Evolutionary conservation across 2,329 filamentous ascomycete species (phyloP), one percentile per base, ranked within the genome.

Genomic region (Cytospora piceicola): DNA sequence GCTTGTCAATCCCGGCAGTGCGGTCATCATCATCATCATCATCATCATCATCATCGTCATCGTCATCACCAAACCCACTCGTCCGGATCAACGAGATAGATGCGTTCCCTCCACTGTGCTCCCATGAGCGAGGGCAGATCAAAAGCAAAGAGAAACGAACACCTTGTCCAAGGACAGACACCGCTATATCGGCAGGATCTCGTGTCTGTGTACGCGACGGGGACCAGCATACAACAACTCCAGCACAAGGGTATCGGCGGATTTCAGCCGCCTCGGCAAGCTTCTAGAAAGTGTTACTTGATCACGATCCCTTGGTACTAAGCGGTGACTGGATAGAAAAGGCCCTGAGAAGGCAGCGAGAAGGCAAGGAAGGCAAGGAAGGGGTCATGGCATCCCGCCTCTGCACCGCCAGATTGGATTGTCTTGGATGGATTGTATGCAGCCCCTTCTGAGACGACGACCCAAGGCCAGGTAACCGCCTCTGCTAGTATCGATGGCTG

Each of bases 61-160:
- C 60, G 5, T 29, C 27, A 29, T 29, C 27, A 29, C 5, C 27
- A 29, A 29, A 29, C 3, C 3, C 5, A 62, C 60, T 34, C 15
- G 52, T 36, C 27, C 52, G 14, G 52, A 39, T 29, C 36, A 12
- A 12, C 20, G 27, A 49, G 60, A 56, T 36, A 15, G 27, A 32
- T 52, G 36, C 34, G 24, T 53, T 39, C 42, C 42, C 17, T 20
- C 42, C 42, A 9, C 1, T 46, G 52, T 49, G 63, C 57, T 62
- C 58, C 58, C 56, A 57, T 53, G 52, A 62, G 58, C 58, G 58
- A 65, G 59, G 61, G 63, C 63, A 57, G 57, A 32, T 29, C 20
- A 46, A 9, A 46, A 46, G 42, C 42, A 46, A 46, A 22, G n/a
- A n/a, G n/a, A 3, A 9, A 22, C 5, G 6, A 9, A 22, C 5